These are phyloP conservation scores for Salix suchowensis DNA, from an alignment of 345 rosid genomes.

Conservation along the genomic window DNA sequence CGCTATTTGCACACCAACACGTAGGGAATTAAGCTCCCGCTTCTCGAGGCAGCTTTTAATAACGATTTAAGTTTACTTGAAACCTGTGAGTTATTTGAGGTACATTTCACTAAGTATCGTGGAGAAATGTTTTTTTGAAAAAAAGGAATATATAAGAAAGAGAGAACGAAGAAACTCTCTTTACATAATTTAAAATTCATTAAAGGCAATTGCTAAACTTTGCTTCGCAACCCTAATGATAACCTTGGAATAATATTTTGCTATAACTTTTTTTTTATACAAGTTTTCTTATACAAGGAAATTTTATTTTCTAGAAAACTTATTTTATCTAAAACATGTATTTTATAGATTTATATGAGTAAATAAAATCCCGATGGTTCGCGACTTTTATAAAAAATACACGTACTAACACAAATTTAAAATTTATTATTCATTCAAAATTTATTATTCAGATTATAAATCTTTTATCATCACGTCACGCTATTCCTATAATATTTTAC, in stretches of 20 bases:
- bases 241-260: not conserved
- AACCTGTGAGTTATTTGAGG: constrained; percentile 50
- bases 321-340: too few species aligned
- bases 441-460: too few species aligned
- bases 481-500: too few species aligned
- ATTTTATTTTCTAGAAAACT: too few species aligned
- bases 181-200: not conserved
- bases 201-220: not conserved
- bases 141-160: not conserved
- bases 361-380: accelerated
- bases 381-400: accelerated
- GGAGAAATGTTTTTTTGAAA: too few species aligned
- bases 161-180: constrained; percentile 4
- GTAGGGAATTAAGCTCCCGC: constrained; percentile 22
- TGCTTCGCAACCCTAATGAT: constrained; percentile 20
- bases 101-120: constrained; percentile 18
- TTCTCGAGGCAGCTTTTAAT: constrained; percentile 21
- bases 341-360: too few species aligned
- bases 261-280: not conserved
- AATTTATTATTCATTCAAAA: too few species aligned
- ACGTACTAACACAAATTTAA: accelerated
- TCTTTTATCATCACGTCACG: too few species aligned
- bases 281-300: too few species aligned
- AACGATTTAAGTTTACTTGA: constrained; percentile 59
- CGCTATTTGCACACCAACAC: constrained; percentile 15